Evolutionary conservation across 208 protist genomes (phyloP), one percentile per base, ranked within the genome.

Genomic region (Lotmaria passim): DNA sequence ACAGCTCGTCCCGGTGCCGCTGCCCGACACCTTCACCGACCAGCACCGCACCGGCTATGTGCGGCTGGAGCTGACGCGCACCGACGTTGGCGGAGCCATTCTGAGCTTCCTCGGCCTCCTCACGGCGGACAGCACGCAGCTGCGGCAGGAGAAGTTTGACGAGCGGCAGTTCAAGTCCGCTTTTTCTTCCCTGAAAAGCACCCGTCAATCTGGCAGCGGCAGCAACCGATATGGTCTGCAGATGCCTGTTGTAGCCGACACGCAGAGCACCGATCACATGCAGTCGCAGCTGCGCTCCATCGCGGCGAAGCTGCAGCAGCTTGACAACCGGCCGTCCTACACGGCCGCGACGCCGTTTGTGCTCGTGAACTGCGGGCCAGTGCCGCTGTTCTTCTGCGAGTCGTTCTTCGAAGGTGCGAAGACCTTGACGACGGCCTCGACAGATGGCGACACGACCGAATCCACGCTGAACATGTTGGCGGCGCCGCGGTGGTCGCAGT

Each of bases 111-210:
- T 75, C 1, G 79, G 69, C 17, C 75, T 93, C 0, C 48, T 88
- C 21, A 75, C 74, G 0, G 46, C 43, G 7, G 44, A 38, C 15
- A 73, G 84, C 36, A 83, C 84, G 14, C 69, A 77, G 14, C 52
- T 74, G 39, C 79, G 89, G 46, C 82, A 85, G 68, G 70, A 79
- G 61, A 51, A 67, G 23, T 84, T 93, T 47, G 83, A 74, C 10
- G 72, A 78, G 36, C 34, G 38, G 1, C 53, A 64, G n/a, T 90
- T 81, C 74, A 57, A 81, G 73, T 58, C 50, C 7, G 55, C 66
- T 48, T 73, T 80, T 55, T 28, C 70, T 0, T 58, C 24, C 24
- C 11, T 64, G 24, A 28, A 36, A 10, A 61, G 38, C 30, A 19
- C 44, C 14, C 56, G 41, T 15, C 47, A 63, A 19, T 30, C 48